phyloP scores from a whole-genome alignment of 768 basidiomycete genomes.

The Tephrocybe sp. region DNA sequence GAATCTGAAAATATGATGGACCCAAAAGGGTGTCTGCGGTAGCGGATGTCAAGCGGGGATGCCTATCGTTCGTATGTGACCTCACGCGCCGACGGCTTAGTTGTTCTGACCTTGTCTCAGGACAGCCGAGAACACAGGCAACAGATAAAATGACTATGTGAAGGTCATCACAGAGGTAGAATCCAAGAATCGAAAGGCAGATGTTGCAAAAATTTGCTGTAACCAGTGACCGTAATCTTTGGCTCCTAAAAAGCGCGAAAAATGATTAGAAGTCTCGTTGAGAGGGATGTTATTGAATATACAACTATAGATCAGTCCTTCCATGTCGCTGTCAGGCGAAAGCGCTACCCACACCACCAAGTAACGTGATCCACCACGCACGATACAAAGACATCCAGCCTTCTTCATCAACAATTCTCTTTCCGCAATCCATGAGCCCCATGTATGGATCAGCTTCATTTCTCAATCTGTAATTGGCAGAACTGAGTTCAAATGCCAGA shows the following conservation, averaged over 20 bases:
- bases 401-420: conserved; percentile 78
- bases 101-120: background rate
- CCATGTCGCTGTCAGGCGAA: conserved; percentile 41
- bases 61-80: conserved; percentile 3
- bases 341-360: conserved; percentile 61
- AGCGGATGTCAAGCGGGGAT: conserved; percentile 1
- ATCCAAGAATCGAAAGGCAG: too few relatives aligned
- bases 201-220: too few relatives aligned
- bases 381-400: conserved; percentile 73
- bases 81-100: conserved; percentile 9
- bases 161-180: too few relatives aligned
- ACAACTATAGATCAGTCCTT: conserved; percentile 1
- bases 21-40: conserved; percentile 10
- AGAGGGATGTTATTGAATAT: background rate
- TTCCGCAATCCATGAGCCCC: conserved; percentile 72
- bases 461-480: too few relatives aligned
- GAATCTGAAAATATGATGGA: background rate
- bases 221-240: too few relatives aligned
- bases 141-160: too few relatives aligned
- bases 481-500: too few relatives aligned
- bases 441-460: conserved; percentile 79
- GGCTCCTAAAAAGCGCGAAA: too few relatives aligned
- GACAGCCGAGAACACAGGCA: background rate
- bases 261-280: too few relatives aligned
- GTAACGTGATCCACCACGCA: conserved; percentile 82